Conservation (phyloP, 2,329 filamentous ascomycete species). For the Teratosphaeria nubilosa region DNA sequence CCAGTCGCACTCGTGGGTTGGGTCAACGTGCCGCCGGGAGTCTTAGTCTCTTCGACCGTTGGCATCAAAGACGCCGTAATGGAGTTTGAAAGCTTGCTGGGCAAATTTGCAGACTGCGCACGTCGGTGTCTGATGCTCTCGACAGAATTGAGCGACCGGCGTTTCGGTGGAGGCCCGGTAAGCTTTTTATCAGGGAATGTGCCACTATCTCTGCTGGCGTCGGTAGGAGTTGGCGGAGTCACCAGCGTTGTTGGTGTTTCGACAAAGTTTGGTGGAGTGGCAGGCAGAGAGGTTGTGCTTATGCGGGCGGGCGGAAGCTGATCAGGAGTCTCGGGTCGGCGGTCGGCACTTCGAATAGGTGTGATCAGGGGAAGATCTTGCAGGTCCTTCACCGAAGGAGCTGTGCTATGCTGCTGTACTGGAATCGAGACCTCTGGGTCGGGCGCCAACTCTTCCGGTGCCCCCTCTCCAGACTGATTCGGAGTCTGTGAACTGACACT, state of each 20-base stretch:
- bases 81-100: slow-evolving; percentile 79
- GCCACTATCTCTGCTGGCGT: slow-evolving; percentile 17
- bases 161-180: slow-evolving; percentile 20
- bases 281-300: slow-evolving; percentile 28
- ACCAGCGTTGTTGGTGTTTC: slow-evolving; percentile 47
- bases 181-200: slow-evolving; percentile 10
- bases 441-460: background rate
- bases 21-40: slow-evolving; percentile 44
- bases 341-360: slow-evolving; percentile 4
- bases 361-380: background rate
- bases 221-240: slow-evolving; percentile 54
- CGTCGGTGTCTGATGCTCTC: slow-evolving; percentile 25
- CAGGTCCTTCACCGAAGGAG: background rate
- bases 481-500: slow-evolving; percentile 18
- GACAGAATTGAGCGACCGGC: slow-evolving; percentile 14
- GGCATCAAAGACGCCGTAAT: slow-evolving; percentile 65
- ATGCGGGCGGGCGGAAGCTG: slow-evolving; percentile 17
- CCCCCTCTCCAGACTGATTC: background rate
- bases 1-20: slow-evolving; percentile 41
- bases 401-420: background rate
- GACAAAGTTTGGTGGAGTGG: slow-evolving; percentile 32
- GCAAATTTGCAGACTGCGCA: slow-evolving; percentile 31
- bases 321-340: slow-evolving; percentile 15
- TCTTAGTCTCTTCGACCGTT: slow-evolving; percentile 59
- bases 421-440: slow-evolving; percentile 2